Evolutionary conservation across 2,329 filamentous ascomycete species (phyloP).

Genomic region (Fusarium sp.): DNA sequence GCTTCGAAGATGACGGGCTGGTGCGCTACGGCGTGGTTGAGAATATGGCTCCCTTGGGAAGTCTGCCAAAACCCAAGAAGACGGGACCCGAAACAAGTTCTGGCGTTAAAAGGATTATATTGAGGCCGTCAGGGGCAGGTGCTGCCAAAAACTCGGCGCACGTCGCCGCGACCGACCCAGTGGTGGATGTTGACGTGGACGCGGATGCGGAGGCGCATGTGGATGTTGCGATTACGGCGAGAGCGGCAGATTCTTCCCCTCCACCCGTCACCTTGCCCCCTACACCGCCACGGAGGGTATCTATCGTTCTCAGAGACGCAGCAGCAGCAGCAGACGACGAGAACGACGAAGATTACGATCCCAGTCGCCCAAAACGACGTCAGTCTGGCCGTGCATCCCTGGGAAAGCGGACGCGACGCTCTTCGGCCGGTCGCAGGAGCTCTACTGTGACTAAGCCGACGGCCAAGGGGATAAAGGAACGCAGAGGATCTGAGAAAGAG

Average conservation of each 20-base stretch:
- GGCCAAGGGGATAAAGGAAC: conserved; percentile 32
- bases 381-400: conserved; percentile 50
- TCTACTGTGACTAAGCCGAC: conserved; percentile 41
- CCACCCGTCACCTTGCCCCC: conserved; percentile 38
- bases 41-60: conserved; percentile 85
- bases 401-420: conserved; percentile 47
- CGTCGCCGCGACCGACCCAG: conserved; percentile 36
- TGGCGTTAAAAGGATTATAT: conserved; percentile 58
- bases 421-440: conserved; percentile 39
- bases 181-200: conserved; percentile 39
- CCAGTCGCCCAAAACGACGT: conserved; percentile 52
- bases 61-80: conserved; percentile 70
- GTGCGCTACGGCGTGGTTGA: conserved; percentile 80
- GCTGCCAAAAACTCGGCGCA: conserved; percentile 45
- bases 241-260: conserved; percentile 39
- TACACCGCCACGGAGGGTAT: conserved; percentile 46
- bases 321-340: conserved; percentile 50
- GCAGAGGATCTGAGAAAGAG: conserved; percentile 27
- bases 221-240: conserved; percentile 37
- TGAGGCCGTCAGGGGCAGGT: conserved; percentile 55
- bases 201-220: conserved; percentile 33
- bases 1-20: conserved; percentile 82
- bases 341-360: conserved; percentile 60
- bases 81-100: conserved; percentile 45
- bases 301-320: conserved; percentile 45